These are phyloP conservation scores for Byssothecium circinans DNA, from an alignment of 2,329 filamentous ascomycete genomes.

Conservation along the genomic window DNA sequence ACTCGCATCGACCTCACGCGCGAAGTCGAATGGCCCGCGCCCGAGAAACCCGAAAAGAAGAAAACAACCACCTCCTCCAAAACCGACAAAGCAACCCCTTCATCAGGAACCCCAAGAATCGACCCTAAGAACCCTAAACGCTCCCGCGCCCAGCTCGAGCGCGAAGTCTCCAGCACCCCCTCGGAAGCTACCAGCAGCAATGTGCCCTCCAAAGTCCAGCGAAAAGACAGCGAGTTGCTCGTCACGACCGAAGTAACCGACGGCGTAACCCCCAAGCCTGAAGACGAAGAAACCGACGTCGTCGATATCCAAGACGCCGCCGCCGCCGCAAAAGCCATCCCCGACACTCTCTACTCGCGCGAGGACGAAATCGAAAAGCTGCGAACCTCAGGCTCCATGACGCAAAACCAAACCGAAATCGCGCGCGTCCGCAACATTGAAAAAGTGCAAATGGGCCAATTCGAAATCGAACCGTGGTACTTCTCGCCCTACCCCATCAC, in stretches of 20 bases:
- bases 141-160: constrained; percentile 50
- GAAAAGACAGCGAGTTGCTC: constrained; percentile 58
- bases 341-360: constrained; percentile 64
- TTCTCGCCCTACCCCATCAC: constrained; percentile 94
- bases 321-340: constrained; percentile 55
- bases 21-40: constrained; percentile 95
- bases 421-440: constrained; percentile 93
- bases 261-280: constrained; percentile 51
- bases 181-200: constrained; percentile 55
- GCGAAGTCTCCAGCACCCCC: constrained; percentile 59
- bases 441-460: constrained; percentile 89
- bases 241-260: constrained; percentile 52
- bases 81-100: constrained; percentile 43
- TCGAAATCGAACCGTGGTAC: constrained; percentile 96
- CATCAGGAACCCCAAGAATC: constrained; percentile 44
- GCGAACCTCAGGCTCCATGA: constrained; percentile 94
- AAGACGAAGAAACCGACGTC: constrained; percentile 56
- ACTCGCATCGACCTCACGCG: constrained; percentile 81
- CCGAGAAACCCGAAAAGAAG: constrained; percentile 84
- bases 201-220: constrained; percentile 48
- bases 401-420: constrained; percentile 95
- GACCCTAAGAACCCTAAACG: constrained; percentile 50
- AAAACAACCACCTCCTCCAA: constrained; percentile 61
- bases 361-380: constrained; percentile 97
- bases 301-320: constrained; percentile 56